These are phyloP conservation scores for Phyllosticta citribraziliensis DNA, from an alignment of 2,329 filamentous ascomycete species.

Conservation along the genomic window DNA sequence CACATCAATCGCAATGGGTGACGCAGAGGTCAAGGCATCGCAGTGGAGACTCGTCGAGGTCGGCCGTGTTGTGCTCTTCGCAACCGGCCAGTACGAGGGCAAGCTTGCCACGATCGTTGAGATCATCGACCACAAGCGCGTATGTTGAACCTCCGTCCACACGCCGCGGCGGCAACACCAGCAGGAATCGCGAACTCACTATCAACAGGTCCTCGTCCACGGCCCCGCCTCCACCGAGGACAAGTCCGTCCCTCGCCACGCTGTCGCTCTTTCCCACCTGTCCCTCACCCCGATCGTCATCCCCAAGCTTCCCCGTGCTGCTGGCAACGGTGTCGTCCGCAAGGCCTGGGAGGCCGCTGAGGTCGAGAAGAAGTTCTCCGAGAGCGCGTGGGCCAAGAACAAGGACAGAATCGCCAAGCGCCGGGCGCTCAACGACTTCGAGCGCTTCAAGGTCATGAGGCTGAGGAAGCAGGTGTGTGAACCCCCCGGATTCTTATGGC, in stretches of 20 bases:
- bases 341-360: constrained; percentile 83
- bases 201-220: constrained; percentile 81
- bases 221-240: constrained; percentile 76
- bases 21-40: constrained; percentile 39
- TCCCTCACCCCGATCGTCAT: constrained; percentile 88
- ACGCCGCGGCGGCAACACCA: background rate
- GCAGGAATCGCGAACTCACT: constrained; percentile 1
- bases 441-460: constrained; percentile 99
- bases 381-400: constrained; percentile 92
- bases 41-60: constrained; percentile 89
- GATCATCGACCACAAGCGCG: constrained; percentile 99
- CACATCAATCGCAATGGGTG: constrained; percentile 36
- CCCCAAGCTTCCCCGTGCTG: constrained; percentile 72
- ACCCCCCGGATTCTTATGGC: background rate
- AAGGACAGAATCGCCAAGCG: constrained; percentile 75
- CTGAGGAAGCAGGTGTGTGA: constrained; percentile 90
- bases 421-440: constrained; percentile 91
- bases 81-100: constrained; percentile 69
- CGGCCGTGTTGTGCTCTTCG: constrained; percentile 91
- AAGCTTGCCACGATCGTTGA: constrained; percentile 91
- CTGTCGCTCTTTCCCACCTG: constrained; percentile 68
- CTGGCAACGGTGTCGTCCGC: constrained; percentile 74
- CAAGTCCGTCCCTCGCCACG: constrained; percentile 76
- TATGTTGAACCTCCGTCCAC: constrained; percentile 49
- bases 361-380: constrained; percentile 88